These are phyloP conservation scores for Blastobotrys capitulatus DNA, from an alignment of 1,139 yeast genomes.

Conservation along the genomic window DNA sequence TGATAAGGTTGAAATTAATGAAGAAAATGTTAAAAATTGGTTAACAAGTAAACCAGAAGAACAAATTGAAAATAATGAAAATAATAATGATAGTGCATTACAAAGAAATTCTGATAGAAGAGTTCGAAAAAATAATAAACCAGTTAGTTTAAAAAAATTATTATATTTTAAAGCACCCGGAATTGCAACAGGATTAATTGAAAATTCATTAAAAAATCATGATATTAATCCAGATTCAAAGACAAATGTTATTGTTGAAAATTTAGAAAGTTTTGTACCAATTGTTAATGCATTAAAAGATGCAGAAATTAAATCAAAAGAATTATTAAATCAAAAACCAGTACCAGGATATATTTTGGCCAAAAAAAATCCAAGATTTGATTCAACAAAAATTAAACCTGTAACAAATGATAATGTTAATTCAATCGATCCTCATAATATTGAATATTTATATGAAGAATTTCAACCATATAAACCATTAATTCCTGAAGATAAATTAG, in stretches of 20 bases:
- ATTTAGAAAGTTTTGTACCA: slow-evolving; percentile 14
- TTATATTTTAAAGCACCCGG: slow-evolving; percentile 66
- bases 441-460: slow-evolving; percentile 62
- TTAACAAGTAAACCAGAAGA: slow-evolving; percentile 14
- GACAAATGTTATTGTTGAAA: slow-evolving; percentile 23
- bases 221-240: slow-evolving; percentile 43
- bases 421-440: slow-evolving; percentile 29
- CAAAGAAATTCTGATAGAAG: slow-evolving; percentile 12
- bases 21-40: slow-evolving; percentile 17
- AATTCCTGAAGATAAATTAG: slow-evolving; percentile 26
- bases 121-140: slow-evolving; percentile 30
- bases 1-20: slow-evolving; percentile 8
- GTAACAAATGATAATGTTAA: slow-evolving; percentile 15
- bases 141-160: slow-evolving; percentile 51
- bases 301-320: slow-evolving; percentile 41
- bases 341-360: slow-evolving; percentile 62
- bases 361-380: slow-evolving; percentile 51
- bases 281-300: slow-evolving; percentile 45
- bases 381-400: slow-evolving; percentile 33
- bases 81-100: slow-evolving; percentile 26
- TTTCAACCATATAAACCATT: slow-evolving; percentile 79
- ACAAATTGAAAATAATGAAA: slow-evolving; percentile 10
- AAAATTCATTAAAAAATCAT: slow-evolving; percentile 44
- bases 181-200: slow-evolving; percentile 72
- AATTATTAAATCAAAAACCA: slow-evolving; percentile 29